Base-by-base conservation (phyloP, 2,329 filamentous ascomycete genomes). In the Aspergillus hortae region DNA sequence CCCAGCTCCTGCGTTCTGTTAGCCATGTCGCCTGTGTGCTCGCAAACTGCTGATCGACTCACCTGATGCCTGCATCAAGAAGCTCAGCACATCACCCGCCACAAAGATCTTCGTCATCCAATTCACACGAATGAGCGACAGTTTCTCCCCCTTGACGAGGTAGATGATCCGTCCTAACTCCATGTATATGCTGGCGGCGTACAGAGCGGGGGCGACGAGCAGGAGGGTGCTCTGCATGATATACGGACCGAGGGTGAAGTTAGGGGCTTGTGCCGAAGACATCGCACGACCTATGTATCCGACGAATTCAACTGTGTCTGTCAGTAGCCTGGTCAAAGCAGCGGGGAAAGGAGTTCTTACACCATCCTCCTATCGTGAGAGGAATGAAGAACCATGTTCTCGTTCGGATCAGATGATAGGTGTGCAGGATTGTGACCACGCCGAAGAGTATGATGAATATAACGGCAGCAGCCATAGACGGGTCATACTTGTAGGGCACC, bases 211-310 rank as follows among this genome's bases (percentile, higher is more conserved):
- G 0, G 61, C 62, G 12, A 66, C 50, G 2, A 66, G 56, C n/a
- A 66, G 45, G 21, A 66, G 50, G 6, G 58, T 59, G 49, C 58
- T 64, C 32, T 65, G 61, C 50, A 63, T 63, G 7, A 63, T 46
- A 44, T 65, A 67, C 5, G 60, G 57, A 3, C 61, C 62, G 9
- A 58, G 50, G 1, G 59, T 60, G 55, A 58, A 64, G 40, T 64
- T 14, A 1, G 63, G 64, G 0, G 62, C 57, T 38, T 79, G 59
- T 0, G 60, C 49, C 1, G 70, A 64, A 1, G 75, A 76, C 46
- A 78, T 56, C 7, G 73, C 69, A 38, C 80, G 76, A 23, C 74
- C 77, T 46, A 79, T 66, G 59, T 81, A 83, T 15, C 80, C 80
- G 17, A 82, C 65, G 1, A 68, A 57, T 56, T 83, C 77, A 64